Base-by-base conservation (phyloP, 192 early-diverging fungal genomes). In the Mortierella claussenii region DNA sequence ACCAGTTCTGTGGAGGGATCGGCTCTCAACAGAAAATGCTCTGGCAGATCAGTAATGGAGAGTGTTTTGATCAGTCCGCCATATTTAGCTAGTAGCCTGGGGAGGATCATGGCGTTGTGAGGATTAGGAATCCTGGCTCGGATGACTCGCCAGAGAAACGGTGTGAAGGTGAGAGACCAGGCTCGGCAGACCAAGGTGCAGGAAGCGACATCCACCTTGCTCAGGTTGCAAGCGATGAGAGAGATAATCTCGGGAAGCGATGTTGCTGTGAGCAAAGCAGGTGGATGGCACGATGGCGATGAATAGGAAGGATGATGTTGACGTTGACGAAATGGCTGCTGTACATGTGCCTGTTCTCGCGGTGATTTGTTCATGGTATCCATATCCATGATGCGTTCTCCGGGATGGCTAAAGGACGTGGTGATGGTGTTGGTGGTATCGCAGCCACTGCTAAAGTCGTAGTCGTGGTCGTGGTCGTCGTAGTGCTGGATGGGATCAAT, bases 91-190 rank as follows among this genome's bases (percentile, higher is more conserved):
- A 69, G 47, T 1, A 59, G 30, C 4, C 15, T n/a, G 26, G 33
- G 21, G 27, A 40, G 54, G 34, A 27, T 15, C 18, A 5, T 2
- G 32, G 43, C 34, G n/a, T 26, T 6, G 40, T 47, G 17, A n/a
- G 26, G 44, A 18, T 13, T 55, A 17, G 68, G 52, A 24, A 51
- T 27, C 18, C 57, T 34, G 20, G 60, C 18, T 1, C 23, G 11
- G 54, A 71, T 48, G 23, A 18, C 18, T 21, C 46, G 44, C 69
- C 69, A 74, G 45, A 74, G 48, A 2, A 59, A 23, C 3, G 69
- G 62, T 0, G 49, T 44, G 26, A 51, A 74, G n/a, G 30, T 26
- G 0, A 27, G 27, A 13, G 10, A 50, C 69, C 69, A 74, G 2
- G 49, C 21, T 4, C 18, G 46, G 28, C 54, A 64, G 60, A 74